Conservation (phyloP, 176 grass and related monocot species). For the Lolium multiflorum region DNA sequence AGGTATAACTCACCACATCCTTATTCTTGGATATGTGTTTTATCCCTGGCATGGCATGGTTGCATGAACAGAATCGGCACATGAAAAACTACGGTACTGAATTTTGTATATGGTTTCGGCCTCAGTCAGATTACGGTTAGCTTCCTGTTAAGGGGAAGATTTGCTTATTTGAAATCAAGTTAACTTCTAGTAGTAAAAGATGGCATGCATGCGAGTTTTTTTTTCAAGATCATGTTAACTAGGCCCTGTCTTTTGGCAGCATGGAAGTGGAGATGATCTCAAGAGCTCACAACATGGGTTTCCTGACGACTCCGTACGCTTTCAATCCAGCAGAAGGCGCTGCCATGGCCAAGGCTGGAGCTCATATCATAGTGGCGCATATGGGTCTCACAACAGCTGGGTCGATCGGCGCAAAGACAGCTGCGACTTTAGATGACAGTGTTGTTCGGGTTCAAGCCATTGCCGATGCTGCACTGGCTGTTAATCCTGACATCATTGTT, state of each 20-base stretch:
- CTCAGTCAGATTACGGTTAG: background rate
- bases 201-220: background rate
- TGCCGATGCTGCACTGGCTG: slow-evolving; percentile 63
- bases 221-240: background rate
- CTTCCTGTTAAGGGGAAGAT: background rate
- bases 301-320: slow-evolving; percentile 87
- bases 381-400: slow-evolving; percentile 97
- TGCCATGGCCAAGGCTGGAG: slow-evolving; percentile 86
- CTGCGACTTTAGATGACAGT: slow-evolving; percentile 69
- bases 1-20: slow-evolving; percentile 47
- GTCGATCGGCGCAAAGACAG: slow-evolving; percentile 83
- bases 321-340: slow-evolving; percentile 83
- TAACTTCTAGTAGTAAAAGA: background rate
- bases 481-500: slow-evolving; percentile 84
- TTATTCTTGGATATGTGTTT: background rate
- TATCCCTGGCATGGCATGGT: slow-evolving; percentile 1
- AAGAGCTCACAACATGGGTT: slow-evolving; percentile 75
- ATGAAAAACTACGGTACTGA: background rate
- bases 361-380: slow-evolving; percentile 85
- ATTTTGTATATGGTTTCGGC: background rate
- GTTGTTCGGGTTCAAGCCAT: slow-evolving; percentile 75
- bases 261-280: slow-evolving; percentile 97
- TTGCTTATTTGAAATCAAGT: background rate
- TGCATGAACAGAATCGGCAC: background rate
- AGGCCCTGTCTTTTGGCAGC: slow-evolving; percentile 43